These are phyloP conservation scores for Hymenoscyphus albidus DNA, from an alignment of 2,329 filamentous ascomycete genomes.

Conservation along the genomic window DNA sequence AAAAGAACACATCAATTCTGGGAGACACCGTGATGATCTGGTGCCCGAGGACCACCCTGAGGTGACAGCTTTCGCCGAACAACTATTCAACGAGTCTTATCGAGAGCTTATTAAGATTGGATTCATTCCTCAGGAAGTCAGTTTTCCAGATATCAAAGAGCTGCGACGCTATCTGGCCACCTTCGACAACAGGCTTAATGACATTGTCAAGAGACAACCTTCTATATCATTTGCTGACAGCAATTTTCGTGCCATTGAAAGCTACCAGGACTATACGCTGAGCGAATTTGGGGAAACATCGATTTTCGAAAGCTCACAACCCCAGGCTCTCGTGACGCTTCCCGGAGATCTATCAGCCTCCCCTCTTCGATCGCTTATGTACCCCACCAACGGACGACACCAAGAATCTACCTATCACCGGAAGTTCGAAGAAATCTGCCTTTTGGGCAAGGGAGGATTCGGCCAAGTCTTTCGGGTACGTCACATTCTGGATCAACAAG, in stretches of 20 bases:
- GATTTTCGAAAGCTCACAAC: constrained; percentile 13
- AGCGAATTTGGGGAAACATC: constrained; percentile 8
- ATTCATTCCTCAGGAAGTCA: constrained; percentile 28
- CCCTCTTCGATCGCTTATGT: constrained; percentile 8
- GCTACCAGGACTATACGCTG: constrained; percentile 4
- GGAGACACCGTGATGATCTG: constrained; percentile 22
- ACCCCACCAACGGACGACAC: not conserved
- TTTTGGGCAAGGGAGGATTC: constrained; percentile 63
- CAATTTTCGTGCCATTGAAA: constrained; percentile 12
- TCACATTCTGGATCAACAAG: constrained; percentile 56
- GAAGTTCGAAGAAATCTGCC: constrained; percentile 48
- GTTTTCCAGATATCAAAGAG: constrained; percentile 16
- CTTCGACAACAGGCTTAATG: constrained; percentile 29
- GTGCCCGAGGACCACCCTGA: constrained; percentile 29
- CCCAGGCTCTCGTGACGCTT: constrained; percentile 7
- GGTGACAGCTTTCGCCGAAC: constrained; percentile 23
- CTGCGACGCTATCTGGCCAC: constrained; percentile 26
- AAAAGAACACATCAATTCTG: constrained; percentile 23
- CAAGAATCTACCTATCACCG: constrained; percentile 30
- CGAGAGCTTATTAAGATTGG: constrained; percentile 25
- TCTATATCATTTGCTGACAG: constrained; percentile 4
- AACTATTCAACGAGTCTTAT: constrained; percentile 26
- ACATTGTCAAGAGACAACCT: constrained; percentile 20
- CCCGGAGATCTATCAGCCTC: constrained; percentile 5
- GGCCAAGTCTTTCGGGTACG: constrained; percentile 59